These are phyloP conservation scores for Coemansia sp. DNA, from an alignment of 192 early-diverging fungal species.

Conservation along the genomic window DNA sequence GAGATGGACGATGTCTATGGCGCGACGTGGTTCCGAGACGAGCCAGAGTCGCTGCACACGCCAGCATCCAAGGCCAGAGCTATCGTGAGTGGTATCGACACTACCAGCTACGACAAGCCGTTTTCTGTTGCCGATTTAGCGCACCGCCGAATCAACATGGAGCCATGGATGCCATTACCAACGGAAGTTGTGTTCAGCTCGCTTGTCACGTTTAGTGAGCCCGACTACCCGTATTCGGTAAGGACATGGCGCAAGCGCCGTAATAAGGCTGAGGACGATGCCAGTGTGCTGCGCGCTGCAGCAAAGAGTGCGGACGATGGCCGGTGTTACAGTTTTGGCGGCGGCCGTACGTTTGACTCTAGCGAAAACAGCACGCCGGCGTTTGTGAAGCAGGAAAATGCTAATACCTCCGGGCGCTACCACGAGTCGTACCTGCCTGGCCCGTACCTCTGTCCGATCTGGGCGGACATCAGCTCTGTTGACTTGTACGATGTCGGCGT, in stretches of 20 bases:
- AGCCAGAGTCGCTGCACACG: conserved; percentile 22
- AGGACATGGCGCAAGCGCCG: conserved; percentile 30
- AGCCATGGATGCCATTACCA: conserved; percentile 45
- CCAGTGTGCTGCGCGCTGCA: background rate
- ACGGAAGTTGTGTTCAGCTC: conserved; percentile 16
- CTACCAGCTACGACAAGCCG: conserved; percentile 38
- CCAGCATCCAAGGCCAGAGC: conserved; percentile 16
- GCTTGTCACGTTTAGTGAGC: conserved; percentile 11
- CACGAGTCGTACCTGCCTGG: conserved; percentile 44
- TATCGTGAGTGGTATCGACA: conserved; percentile 15
- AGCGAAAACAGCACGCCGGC: conserved; percentile 37
- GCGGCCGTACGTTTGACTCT: conserved; percentile 1
- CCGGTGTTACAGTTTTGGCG: background rate
- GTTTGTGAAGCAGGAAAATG: conserved; percentile 18
- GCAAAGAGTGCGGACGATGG: background rate
- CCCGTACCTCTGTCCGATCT: conserved; percentile 50
- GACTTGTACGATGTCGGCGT: conserved; percentile 49
- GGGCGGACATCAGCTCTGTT: conserved; percentile 50
- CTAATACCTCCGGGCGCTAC: conserved; percentile 44
- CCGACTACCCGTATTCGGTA: conserved; percentile 42
- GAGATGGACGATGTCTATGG: conserved; percentile 56
- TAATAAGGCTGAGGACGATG: background rate
- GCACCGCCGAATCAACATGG: conserved; percentile 45
- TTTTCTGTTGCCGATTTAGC: conserved; percentile 50
- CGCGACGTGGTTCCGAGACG: conserved; percentile 45